These are phyloP conservation scores for Zoysia japonica DNA, from an alignment of 176 grass and related monocot genomes.

Conservation along the genomic window DNA sequence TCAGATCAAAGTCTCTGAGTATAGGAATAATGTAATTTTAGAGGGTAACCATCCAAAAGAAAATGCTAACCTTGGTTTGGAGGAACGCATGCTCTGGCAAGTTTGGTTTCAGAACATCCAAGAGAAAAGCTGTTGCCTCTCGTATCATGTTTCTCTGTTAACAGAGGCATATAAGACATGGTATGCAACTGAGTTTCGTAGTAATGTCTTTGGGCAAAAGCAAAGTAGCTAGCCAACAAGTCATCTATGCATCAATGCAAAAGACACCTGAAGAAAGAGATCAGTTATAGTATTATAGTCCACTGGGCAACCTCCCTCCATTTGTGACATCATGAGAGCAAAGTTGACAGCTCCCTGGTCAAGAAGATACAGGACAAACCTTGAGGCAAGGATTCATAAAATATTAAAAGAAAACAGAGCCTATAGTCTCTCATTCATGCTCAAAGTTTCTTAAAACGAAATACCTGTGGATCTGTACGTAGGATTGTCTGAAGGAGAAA, in stretches of 20 bases:
- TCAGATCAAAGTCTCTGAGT: constrained; percentile 28
- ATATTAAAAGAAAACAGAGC: constrained; percentile 22
- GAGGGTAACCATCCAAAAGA: neutral
- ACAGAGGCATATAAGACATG: constrained; percentile 11
- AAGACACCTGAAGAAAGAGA: constrained; percentile 88
- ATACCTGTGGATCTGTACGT: constrained; percentile 92
- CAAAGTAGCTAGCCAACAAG: constrained; percentile 34
- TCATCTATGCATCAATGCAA: constrained; percentile 20
- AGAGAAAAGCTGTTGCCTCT: constrained; percentile 88
- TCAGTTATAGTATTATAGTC: constrained; percentile 97
- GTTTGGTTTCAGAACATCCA: constrained; percentile 97
- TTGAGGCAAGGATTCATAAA: constrained; percentile 23
- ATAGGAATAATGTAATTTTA: neutral
- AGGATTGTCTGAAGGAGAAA: constrained; percentile 95
- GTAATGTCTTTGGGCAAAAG: constrained; percentile 9
- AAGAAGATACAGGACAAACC: constrained; percentile 8
- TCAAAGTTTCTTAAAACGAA: constrained; percentile 17
- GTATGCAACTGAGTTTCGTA: constrained; percentile 6
- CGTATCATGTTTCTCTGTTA: constrained; percentile 85
- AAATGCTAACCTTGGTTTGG: constrained; percentile 79
- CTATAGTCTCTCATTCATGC: neutral
- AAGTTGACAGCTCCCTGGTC: constrained; percentile 91
- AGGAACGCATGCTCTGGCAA: constrained; percentile 90
- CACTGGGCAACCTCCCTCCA: constrained; percentile 89
- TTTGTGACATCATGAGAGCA: constrained; percentile 99